Conservation (phyloP, 306 rosid species). For the Cicer judaicum region DNA sequence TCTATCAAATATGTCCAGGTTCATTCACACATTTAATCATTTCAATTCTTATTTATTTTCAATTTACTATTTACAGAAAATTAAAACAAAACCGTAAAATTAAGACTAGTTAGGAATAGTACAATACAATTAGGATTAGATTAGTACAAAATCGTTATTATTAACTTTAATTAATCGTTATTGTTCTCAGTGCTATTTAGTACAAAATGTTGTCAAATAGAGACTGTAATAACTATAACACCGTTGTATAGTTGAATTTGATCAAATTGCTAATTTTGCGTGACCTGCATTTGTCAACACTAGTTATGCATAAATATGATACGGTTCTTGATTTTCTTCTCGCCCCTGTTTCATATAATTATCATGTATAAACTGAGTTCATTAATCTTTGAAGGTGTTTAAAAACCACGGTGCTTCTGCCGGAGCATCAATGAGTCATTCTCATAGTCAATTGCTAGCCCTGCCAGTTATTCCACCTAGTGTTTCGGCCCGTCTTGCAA, state of each 20-base stretch:
- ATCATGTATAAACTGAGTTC: conserved; percentile 19
- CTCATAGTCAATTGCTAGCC: conserved; percentile 84
- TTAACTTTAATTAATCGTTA: no score
- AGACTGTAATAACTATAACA: neutral
- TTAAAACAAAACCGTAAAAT: no score
- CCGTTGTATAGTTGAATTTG: neutral
- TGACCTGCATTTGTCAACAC: neutral
- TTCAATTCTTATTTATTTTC: neutral
- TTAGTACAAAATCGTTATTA: no score
- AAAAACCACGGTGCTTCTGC: conserved; percentile 88
- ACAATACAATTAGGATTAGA: no score
- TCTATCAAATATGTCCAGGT: conserved; percentile 82
- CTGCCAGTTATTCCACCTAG: conserved; percentile 75
- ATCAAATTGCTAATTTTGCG: neutral
- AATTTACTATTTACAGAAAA: neutral
- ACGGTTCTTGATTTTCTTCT: conserved; percentile 1
- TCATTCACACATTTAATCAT: neutral
- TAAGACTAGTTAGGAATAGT: no score
- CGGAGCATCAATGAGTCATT: conserved; percentile 88
- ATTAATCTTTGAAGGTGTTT: conserved; percentile 60
- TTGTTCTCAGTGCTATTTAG: no score
- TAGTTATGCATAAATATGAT: neutral
- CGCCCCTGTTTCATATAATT: conserved; percentile 17
- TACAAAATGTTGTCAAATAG: no score
- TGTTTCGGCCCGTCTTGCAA: conserved; percentile 62